A percentile compares a stretch with the other conserved stretches of the same genome.
phyloP scores from a whole-genome alignment of 805 yeast species.

The Cephaloascus albidus region DNA sequence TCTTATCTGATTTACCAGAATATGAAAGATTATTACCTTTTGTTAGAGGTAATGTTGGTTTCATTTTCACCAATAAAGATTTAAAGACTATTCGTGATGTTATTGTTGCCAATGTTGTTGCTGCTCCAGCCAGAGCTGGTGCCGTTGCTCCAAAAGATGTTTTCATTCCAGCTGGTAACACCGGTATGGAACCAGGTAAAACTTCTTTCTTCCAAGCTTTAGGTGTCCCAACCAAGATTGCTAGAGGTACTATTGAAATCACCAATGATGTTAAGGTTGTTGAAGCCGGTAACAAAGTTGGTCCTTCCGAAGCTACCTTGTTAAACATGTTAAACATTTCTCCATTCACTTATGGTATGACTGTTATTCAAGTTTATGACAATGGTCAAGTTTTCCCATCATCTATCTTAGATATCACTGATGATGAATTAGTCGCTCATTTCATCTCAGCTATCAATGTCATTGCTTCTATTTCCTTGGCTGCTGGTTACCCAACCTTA shows the following conservation, averaged over 20 bases:
- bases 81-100: conserved; percentile 83
- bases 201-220: conserved; percentile 99
- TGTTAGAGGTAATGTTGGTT: conserved; percentile 98
- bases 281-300: conserved; percentile 78
- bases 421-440: conserved; percentile 89
- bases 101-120: conserved; percentile 87
- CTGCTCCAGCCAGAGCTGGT: conserved; percentile 99
- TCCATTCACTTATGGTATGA: conserved; percentile 98
- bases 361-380: conserved; percentile 95
- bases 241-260: conserved; percentile 99
- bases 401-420: conserved; percentile 95
- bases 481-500: conserved; percentile 98
- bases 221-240: conserved; percentile 99
- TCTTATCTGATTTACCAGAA: conserved; percentile 90
- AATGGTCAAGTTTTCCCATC: conserved; percentile 98
- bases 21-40: conserved; percentile 90
- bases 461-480: conserved; percentile 95
- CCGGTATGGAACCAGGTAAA: conserved; percentile 99
- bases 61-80: conserved; percentile 97
- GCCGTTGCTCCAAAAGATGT: conserved; percentile 98
- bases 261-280: conserved; percentile 95
- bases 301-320: conserved; percentile 98
- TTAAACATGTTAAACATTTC: conserved; percentile 99
- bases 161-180: conserved; percentile 98
- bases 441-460: conserved; percentile 85